Conservation (phyloP, 2,329 filamentous ascomycete species). For the Ilyonectria sp. region DNA sequence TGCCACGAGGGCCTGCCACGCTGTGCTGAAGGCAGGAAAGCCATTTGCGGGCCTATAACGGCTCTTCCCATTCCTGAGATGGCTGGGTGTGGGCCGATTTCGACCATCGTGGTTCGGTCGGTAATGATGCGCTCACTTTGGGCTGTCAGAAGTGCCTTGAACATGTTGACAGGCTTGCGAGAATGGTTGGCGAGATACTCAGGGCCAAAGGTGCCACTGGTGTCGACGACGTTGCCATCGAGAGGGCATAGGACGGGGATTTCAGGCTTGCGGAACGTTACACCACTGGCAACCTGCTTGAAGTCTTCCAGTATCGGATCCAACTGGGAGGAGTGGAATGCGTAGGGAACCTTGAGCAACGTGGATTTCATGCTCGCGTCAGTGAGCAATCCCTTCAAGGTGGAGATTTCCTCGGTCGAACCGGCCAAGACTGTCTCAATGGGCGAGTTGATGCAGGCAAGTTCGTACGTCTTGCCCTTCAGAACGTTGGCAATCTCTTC, state of each 20-base stretch:
- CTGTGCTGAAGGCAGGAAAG: slow-evolving; percentile 34
- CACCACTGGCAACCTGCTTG: slow-evolving; percentile 44
- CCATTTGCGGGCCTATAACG: slow-evolving; percentile 31
- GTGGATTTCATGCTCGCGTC: slow-evolving; percentile 49
- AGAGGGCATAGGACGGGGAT: slow-evolving; percentile 36
- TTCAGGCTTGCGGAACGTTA: slow-evolving; percentile 9
- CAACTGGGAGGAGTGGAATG: slow-evolving; percentile 56
- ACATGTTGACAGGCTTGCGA: slow-evolving; percentile 38
- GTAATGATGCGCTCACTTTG: slow-evolving; percentile 20
- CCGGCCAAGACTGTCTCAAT: slow-evolving; percentile 69
- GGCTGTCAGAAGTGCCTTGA: slow-evolving; percentile 21
- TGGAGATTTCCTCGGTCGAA: slow-evolving; percentile 20
- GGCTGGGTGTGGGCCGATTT: slow-evolving; percentile 40
- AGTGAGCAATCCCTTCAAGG: slow-evolving; percentile 15
- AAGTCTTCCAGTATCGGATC: slow-evolving; percentile 64
- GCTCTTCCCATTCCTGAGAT: slow-evolving; percentile 40
- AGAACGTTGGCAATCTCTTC: slow-evolving; percentile 27
- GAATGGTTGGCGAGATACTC: slow-evolving; percentile 36
- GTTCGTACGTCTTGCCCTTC: slow-evolving; percentile 50
- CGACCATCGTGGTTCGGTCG: slow-evolving; percentile 32
- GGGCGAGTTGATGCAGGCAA: slow-evolving; percentile 75
- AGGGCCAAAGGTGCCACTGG: slow-evolving; percentile 18
- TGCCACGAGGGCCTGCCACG: slow-evolving; percentile 32
- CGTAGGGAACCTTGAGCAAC: slow-evolving; percentile 54
- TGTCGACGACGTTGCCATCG: slow-evolving; percentile 30